phyloP scores from a whole-genome alignment of 768 basidiomycete genomes.

The Tephrocybe sp. region DNA sequence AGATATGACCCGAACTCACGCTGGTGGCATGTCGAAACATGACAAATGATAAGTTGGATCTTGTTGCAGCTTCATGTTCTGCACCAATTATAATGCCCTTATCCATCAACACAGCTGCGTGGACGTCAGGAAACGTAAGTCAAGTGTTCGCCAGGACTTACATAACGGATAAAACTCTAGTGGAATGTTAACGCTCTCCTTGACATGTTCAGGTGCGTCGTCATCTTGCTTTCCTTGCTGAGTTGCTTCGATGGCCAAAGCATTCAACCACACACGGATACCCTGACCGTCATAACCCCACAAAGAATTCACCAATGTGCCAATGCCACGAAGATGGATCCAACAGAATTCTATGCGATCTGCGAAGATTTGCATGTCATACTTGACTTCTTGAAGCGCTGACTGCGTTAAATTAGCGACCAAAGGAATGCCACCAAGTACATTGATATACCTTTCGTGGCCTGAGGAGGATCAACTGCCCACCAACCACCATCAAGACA shows the following conservation, averaged over 20 bases:
- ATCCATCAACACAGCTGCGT: slow-evolving; percentile 92
- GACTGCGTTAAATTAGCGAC: slow-evolving; percentile 44
- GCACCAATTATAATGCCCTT: slow-evolving; percentile 98
- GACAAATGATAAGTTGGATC: slow-evolving; percentile 79
- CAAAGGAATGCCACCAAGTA: neutral
- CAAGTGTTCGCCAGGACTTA: slow-evolving; percentile 38
- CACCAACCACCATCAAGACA: slow-evolving; percentile 93
- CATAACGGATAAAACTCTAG: slow-evolving; percentile 96
- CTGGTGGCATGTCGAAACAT: slow-evolving; percentile 92
- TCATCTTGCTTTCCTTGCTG: slow-evolving; percentile 32
- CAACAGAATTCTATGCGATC: slow-evolving; percentile 98
- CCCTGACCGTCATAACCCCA: slow-evolving; percentile 95
- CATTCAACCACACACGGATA: slow-evolving; percentile 94
- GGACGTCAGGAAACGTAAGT: slow-evolving; percentile 10
- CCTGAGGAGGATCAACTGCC: slow-evolving; percentile 83
- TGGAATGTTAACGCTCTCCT: slow-evolving; percentile 91
- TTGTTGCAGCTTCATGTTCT: slow-evolving; percentile 81
- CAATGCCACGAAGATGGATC: slow-evolving; percentile 95
- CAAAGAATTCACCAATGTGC: slow-evolving; percentile 91
- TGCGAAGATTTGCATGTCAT: slow-evolving; percentile 96
- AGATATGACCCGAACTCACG: slow-evolving; percentile 45
- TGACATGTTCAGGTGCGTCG: slow-evolving; percentile 52
- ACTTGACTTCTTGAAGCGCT: slow-evolving; percentile 86
- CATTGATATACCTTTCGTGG: slow-evolving; percentile 73
- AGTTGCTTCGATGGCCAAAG: slow-evolving; percentile 80